Evolutionary conservation across 2,329 filamentous ascomycete genomes (phyloP), one percentile per base, ranked within the genome.

Genomic region (Plectosphaerella cucumerina): DNA sequence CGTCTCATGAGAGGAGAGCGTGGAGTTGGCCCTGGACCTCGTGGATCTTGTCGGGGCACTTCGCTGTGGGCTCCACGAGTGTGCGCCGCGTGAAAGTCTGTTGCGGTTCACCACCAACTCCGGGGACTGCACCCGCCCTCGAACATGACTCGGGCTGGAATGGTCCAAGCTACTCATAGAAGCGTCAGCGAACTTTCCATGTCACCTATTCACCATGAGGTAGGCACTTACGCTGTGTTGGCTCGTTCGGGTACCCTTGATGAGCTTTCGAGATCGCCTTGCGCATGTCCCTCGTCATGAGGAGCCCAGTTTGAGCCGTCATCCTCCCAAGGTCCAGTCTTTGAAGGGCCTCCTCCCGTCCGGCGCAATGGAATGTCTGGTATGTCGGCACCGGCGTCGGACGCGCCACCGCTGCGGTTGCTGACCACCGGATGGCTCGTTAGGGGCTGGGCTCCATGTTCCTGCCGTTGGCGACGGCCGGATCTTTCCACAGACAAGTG

Each of bases 1-100:
- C 22, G 56, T 62, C 50, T 65, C 64, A 31, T 59, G 51, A 2
- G 62, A 65, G 6, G 64, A 66, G 12, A 57, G 53, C 15, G 60
- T 62, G 0, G 65, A 68, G 39, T 59, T 59, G 18, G 54, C 57
- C 11, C 54, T 54, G 5, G 64, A 66, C 31, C 57, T 58, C 20
- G 59, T 60, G 12, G 63, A 64, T 21, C 50, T 57, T 34, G 65
- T 60, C 14, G 59, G 50, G 6, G 60, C 52, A 49, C 62, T 68
- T 43, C 56, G 62, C 6, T 56, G 58, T 6, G 56, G 55, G 20
- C 56, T 63, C n/a, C 59, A 59, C 6, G 63, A 62, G 23, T 54
- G 54, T 18, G 54, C 54, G 14, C 55, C 56, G 15, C 50, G 42
- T 6, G 45, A 20, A 12, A 42, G 18, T 18, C 15, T 56, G 58